Percentiles rank a stretch among this genome's conserved stretches.
phyloP scores from a whole-genome alignment of 345 rosid species.

The Eucalyptus polybractea region DNA sequence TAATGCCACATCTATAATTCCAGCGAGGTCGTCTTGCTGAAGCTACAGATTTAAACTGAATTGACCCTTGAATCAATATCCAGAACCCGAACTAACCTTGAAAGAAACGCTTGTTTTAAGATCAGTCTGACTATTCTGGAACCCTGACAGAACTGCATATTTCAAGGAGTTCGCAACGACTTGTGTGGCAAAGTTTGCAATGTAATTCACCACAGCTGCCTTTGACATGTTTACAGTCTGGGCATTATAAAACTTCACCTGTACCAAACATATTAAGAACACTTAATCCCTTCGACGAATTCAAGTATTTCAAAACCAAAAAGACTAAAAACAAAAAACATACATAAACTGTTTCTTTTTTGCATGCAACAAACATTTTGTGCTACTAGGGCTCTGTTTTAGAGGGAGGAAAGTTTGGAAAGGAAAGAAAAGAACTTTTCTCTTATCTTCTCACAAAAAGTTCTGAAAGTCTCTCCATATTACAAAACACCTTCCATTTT shows the following conservation, averaged over 20 bases:
- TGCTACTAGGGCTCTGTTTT: background rate
- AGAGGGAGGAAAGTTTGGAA: background rate
- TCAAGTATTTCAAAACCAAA: background rate
- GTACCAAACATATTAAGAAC: background rate
- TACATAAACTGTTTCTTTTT: background rate
- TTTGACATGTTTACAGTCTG: conserved; percentile 48
- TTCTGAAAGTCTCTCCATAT: background rate
- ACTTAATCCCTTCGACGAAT: background rate
- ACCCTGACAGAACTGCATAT: conserved; percentile 39
- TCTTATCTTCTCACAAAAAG: background rate
- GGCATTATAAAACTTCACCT: conserved; percentile 59
- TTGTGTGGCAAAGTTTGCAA: conserved; percentile 38
- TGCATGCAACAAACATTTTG: background rate
- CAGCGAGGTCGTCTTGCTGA: background rate
- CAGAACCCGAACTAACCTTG: conserved; percentile 29
- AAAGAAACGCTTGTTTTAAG: conserved; percentile 65
- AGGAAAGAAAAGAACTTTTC: background rate
- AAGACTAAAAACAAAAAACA: background rate
- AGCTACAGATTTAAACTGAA: background rate
- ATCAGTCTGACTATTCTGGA: conserved; percentile 41
- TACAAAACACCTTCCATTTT: background rate
- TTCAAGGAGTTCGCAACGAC: conserved; percentile 37
- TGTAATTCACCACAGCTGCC: conserved; percentile 32
- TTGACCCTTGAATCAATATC: background rate
- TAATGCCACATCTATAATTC: background rate